Conservation (phyloP, 1,284 basidiomycete species). For the Melampsora abietis-canadensis region DNA sequence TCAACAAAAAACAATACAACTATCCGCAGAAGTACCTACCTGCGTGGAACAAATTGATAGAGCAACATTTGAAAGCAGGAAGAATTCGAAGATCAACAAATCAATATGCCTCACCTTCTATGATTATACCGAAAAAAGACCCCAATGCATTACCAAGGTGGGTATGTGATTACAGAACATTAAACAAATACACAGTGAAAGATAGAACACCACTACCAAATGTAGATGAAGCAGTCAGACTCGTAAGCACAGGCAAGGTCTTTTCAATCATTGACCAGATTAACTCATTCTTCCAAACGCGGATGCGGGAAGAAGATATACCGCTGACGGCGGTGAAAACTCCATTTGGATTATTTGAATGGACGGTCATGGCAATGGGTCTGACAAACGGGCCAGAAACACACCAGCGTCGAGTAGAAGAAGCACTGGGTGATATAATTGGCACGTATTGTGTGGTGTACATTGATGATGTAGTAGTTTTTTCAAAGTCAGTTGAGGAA, state of each 20-base stretch:
- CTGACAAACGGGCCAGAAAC: conserved; percentile 54
- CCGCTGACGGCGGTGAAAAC: conserved; percentile 55
- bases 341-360: conserved; percentile 56
- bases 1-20: conserved; percentile 41
- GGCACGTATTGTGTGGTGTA: conserved; percentile 56
- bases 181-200: conserved; percentile 45
- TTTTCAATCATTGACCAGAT: conserved; percentile 57
- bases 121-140: conserved; percentile 25
- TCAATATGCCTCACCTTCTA: background rate
- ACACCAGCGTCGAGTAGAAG: conserved; percentile 48
- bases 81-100: conserved; percentile 43
- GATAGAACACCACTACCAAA: conserved; percentile 44
- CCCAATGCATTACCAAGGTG: conserved; percentile 45
- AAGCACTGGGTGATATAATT: conserved; percentile 47
- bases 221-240: conserved; percentile 11
- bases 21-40: conserved; percentile 22
- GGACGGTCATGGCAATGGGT: conserved; percentile 57
- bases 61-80: conserved; percentile 34
- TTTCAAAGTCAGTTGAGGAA: conserved; percentile 54
- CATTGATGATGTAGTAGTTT: conserved; percentile 58
- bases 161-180: conserved; percentile 32
- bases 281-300: too few species aligned
- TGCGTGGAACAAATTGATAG: conserved; percentile 34
- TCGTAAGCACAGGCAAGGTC: conserved; percentile 45
- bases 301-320: conserved; percentile 55